Conservation (phyloP, 176 grass and related monocot genomes). For the Themeda triandra region DNA sequence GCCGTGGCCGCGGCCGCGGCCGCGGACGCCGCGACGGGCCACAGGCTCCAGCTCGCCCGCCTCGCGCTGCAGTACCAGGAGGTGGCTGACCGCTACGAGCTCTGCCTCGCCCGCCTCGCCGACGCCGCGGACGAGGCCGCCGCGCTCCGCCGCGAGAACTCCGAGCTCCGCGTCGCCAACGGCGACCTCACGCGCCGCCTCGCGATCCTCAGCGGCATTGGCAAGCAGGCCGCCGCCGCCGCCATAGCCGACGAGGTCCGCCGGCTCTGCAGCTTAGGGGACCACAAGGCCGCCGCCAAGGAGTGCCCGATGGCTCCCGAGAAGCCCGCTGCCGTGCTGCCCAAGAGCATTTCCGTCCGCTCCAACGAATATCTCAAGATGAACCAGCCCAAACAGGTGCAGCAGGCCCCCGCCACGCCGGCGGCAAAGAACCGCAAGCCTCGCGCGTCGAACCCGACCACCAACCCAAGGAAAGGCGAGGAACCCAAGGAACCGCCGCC, state of each 20-base stretch:
- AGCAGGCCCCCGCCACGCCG: background rate
- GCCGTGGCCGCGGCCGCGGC: background rate
- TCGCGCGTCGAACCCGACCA: conserved; percentile 27
- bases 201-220: conserved; percentile 32
- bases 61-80: conserved; percentile 87
- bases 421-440: conserved; percentile 20
- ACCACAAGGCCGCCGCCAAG: conserved; percentile 19
- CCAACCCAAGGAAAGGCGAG: conserved; percentile 24
- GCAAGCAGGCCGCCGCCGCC: conserved; percentile 40
- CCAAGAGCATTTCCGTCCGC: conserved; percentile 87
- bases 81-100: conserved; percentile 79
- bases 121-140: conserved; percentile 66
- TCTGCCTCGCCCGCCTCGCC: conserved; percentile 79
- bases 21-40: conserved; percentile 33
- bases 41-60: conserved; percentile 68
- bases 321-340: conserved; percentile 46
- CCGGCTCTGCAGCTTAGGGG: conserved; percentile 28
- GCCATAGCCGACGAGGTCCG: conserved; percentile 59
- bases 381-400: conserved; percentile 27
- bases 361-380: conserved; percentile 83
- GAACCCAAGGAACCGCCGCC: background rate
- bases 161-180: conserved; percentile 65
- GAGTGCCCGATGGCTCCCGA: conserved; percentile 25
- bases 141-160: conserved; percentile 62
- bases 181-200: conserved; percentile 62